These are phyloP conservation scores for Xylariales sp. DNA, from an alignment of 2,329 filamentous ascomycete species.

Conservation along the genomic window DNA sequence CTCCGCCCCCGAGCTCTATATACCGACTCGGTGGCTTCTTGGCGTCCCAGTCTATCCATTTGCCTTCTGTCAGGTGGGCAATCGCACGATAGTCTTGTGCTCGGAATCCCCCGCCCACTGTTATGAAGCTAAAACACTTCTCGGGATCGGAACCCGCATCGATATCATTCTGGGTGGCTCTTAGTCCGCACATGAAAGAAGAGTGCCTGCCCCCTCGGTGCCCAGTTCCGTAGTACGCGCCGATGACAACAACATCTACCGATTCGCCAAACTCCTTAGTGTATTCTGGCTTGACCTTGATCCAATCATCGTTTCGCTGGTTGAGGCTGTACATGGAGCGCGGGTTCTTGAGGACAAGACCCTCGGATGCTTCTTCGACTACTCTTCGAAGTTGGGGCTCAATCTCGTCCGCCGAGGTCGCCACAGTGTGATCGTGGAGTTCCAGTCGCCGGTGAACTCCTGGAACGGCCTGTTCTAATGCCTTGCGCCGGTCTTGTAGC, in stretches of 20 bases:
- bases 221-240: constrained; percentile 89
- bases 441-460: constrained; percentile 74
- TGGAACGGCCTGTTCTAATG: constrained; percentile 67
- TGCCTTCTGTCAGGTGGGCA: constrained; percentile 78
- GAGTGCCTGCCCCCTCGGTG: constrained; percentile 77
- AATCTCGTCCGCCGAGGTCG: constrained; percentile 65
- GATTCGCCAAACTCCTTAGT: constrained; percentile 95
- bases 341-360: constrained; percentile 90
- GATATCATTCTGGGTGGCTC: constrained; percentile 66
- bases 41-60: constrained; percentile 83
- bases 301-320: constrained; percentile 91
- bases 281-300: constrained; percentile 98
- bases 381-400: constrained; percentile 77
- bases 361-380: constrained; percentile 82
- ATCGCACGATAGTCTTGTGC: constrained; percentile 82
- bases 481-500: constrained; percentile 72
- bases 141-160: constrained; percentile 56
- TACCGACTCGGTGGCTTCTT: constrained; percentile 71
- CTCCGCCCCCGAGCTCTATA: constrained; percentile 77
- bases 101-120: constrained; percentile 90
- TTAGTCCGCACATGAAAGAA: constrained; percentile 85
- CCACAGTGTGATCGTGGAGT: constrained; percentile 68
- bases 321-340: constrained; percentile 82
- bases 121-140: constrained; percentile 93
- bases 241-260: constrained; percentile 83